Base-by-base conservation (phyloP, 31 red algal genomes). In the Asparagopsis taxiformis region DNA sequence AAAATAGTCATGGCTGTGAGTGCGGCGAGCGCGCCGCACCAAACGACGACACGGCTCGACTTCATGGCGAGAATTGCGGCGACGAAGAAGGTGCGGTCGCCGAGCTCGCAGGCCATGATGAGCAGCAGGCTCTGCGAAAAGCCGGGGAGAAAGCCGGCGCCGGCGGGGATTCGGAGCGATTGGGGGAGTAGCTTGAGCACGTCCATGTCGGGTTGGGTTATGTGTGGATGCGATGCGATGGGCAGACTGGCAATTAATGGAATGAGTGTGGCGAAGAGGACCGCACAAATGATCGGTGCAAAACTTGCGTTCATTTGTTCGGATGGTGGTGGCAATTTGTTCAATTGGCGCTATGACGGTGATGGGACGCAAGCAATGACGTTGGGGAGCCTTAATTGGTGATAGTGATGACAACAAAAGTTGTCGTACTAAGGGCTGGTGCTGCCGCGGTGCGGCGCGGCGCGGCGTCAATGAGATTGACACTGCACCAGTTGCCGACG, bases 71-170 rank as follows among this genome's bases (percentile, higher is more conserved):
- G 68, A 33, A 99, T 65, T 17, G 96, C 96, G 43, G 96, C 88
- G 61, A 94, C 85, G 65, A 99, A 99, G 38, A 99, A 94, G 3
- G 91, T 99, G 49, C 82, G 84, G 68, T 99, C 96, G 60, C 96
- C 96, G 5, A 95, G 37, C 57, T 99, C 96, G 46, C 81, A 86
- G 2, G 90, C 77, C 22, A 99, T 70, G 29, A 99, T 87, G 32
- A 99, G 62, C 16, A 91, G 44, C 9, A 99, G 55, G 31, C 77
- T 74, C 70, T 91, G 77, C 56, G 74, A 44, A 49, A 91, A 94
- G 36, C 58, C 90, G 31, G 85, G 51, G 8, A 62, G 15, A 39
- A 98, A 98, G 29, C 82, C 90, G 24, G 44, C 63, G 29, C 68
- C 86, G 2, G 66, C 59, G 32, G 57, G 53, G 20, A 86, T n/a